Conservation (phyloP, 371 early-diverging fungal species). For the Mortierella sp. region DNA sequence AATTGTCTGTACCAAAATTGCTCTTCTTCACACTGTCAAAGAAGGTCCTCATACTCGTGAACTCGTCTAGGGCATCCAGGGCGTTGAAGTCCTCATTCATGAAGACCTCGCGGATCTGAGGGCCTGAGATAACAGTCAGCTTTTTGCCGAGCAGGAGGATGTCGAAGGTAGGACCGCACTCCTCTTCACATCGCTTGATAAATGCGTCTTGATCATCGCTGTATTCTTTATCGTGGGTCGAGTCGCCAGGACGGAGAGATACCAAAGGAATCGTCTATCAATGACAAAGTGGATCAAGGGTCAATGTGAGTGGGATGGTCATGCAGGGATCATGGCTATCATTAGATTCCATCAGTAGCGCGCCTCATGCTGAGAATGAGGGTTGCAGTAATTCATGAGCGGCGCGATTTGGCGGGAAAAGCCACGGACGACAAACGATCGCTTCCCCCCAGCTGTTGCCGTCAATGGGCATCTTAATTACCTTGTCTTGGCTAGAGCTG, state of each 20-base stretch:
- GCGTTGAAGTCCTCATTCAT: constrained; percentile 8
- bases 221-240: constrained; percentile 27
- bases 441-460: no score
- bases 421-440: no score
- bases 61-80: constrained; percentile 8
- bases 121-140: constrained; percentile 13
- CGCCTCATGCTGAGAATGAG: no score
- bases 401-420: no score
- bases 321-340: no score
- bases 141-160: constrained; percentile 3
- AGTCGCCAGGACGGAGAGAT: constrained; percentile 13
- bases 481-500: constrained; percentile 15
- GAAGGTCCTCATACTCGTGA: constrained; percentile 12
- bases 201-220: constrained; percentile 20
- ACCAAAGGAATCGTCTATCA: constrained; percentile 11
- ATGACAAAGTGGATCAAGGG: no score
- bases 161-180: constrained; percentile 14
- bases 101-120: constrained; percentile 18
- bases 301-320: no score
- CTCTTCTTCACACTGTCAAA: constrained; percentile 15
- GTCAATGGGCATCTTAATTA: no score
- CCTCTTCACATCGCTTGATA: constrained; percentile 5
- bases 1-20: constrained; percentile 6
- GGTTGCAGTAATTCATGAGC: no score
- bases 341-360: no score